Evolutionary conservation across 306 rosid genomes (phyloP).

Genomic region (Myrica gale): DNA sequence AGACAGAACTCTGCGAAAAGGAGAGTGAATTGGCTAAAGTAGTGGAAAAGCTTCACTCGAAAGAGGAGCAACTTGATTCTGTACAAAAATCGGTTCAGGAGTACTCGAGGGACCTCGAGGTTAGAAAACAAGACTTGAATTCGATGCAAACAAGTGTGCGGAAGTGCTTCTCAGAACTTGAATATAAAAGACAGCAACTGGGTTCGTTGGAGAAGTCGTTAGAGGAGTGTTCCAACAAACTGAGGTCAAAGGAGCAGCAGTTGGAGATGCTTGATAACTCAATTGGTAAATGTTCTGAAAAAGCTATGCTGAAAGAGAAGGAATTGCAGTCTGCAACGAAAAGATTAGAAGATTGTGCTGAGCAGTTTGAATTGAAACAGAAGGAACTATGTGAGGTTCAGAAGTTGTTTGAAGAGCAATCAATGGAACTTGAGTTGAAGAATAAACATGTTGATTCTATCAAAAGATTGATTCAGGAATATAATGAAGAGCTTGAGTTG

Average conservation of each 20-base stretch:
- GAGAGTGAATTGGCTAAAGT: neutral
- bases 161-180: neutral
- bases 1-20: neutral
- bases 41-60: neutral
- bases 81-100: neutral
- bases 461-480: slow-evolving; percentile 26
- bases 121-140: neutral
- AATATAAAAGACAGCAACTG: neutral
- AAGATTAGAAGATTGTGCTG: neutral
- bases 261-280: neutral
- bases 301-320: slow-evolving; percentile 11
- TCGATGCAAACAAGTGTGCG: neutral
- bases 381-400: slow-evolving; percentile 14
- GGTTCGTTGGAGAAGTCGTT: neutral
- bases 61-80: neutral
- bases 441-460: slow-evolving; percentile 16
- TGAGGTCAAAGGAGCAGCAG: slow-evolving; percentile 6
- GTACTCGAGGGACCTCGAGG: neutral
- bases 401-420: slow-evolving; percentile 17
- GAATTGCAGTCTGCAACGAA: neutral
- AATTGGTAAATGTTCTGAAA: neutral
- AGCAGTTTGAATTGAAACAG: slow-evolving; percentile 14
- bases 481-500: slow-evolving; percentile 33
- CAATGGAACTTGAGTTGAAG: slow-evolving; percentile 14
- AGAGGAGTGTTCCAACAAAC: slow-evolving; percentile 10